Percentiles rank a stretch among this genome's conserved stretches.
phyloP scores from a whole-genome alignment of 2,329 filamentous ascomycete genomes.

The Emmonsia crescens region DNA sequence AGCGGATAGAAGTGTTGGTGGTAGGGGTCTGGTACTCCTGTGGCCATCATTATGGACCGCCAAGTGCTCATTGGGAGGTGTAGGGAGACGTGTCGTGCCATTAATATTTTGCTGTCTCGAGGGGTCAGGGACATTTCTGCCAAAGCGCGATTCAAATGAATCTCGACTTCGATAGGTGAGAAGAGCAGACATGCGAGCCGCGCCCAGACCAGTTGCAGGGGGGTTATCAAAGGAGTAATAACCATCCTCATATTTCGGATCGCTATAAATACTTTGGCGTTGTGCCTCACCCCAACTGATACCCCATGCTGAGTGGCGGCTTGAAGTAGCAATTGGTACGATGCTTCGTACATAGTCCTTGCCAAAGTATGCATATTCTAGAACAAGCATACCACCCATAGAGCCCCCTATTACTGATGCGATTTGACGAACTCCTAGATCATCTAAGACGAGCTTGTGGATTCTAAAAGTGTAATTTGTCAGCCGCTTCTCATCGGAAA shows the following conservation, averaged over 20 bases:
- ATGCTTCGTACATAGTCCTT: slow-evolving; percentile 46
- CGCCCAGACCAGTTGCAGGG: slow-evolving; percentile 74
- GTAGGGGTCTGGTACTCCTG: slow-evolving; percentile 43
- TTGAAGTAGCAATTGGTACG: slow-evolving; percentile 46
- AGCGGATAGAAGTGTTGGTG: slow-evolving; percentile 14
- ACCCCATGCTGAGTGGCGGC: slow-evolving; percentile 47
- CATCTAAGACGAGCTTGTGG: slow-evolving; percentile 45
- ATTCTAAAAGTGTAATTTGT: slow-evolving; percentile 26
- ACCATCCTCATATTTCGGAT: slow-evolving; percentile 96
- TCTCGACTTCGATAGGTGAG: slow-evolving; percentile 93
- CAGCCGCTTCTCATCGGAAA: not conserved
- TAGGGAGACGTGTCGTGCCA: slow-evolving; percentile 47
- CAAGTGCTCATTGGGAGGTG: slow-evolving; percentile 61
- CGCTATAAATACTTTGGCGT: slow-evolving; percentile 71
- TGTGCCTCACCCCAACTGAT: slow-evolving; percentile 51
- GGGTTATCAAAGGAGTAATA: slow-evolving; percentile 86
- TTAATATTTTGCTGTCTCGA: slow-evolving; percentile 75
- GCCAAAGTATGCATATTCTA: slow-evolving; percentile 60
- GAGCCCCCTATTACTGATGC: slow-evolving; percentile 47
- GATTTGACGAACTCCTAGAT: slow-evolving; percentile 43
- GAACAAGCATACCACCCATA: slow-evolving; percentile 48
- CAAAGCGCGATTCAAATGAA: slow-evolving; percentile 92
- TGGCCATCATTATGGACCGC: slow-evolving; percentile 77
- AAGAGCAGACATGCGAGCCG: slow-evolving; percentile 91
- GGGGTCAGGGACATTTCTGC: slow-evolving; percentile 80